Base-by-base conservation (phyloP, 106 monocot genomes). In the Hemerocallis citrina region DNA sequence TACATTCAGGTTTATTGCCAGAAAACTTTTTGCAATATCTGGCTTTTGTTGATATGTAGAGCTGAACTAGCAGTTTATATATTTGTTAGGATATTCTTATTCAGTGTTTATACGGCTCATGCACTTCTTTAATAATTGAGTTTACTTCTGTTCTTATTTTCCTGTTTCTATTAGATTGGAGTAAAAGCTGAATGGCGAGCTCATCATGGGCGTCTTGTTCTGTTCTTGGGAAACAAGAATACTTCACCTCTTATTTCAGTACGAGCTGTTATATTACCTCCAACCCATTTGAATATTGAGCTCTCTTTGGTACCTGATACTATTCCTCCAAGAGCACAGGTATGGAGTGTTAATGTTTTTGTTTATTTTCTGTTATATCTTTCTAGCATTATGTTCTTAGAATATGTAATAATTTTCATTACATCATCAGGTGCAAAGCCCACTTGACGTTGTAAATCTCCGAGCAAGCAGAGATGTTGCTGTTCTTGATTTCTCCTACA, bases 321-420 rank as follows among this genome's bases (percentile, higher is more conserved):
- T 25, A 92, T 98, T 77, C 96, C 96, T 77, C 96, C 96, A 72
- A 87, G 96, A 75, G 91, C 96, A 62, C 96, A 98, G 85, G 96
- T 98, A 14, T 6, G 50, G 25, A 51, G 28, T 14, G 34, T 37
- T 30, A 6, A 16, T 40, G 9, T 20, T 40, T 59, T 59, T 39
- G 0, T 59, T 55, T 52, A 4, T 22, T 42, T 34, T 21, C 13
- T 61, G 39, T 0, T 13, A 39, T 10, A 17, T 64, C 7, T 58
- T 50, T 14, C 4, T n/a, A n/a, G n/a, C n/a, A n/a, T n/a, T n/a
- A n/a, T n/a, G n/a, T n/a, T n/a, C n/a, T n/a, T n/a, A n/a, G n/a
- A n/a, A n/a, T n/a, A n/a, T n/a, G n/a, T n/a, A n/a, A n/a, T n/a
- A n/a, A n/a, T n/a, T 34, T 63, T 63, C 28, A 23, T 56, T 62